phyloP scores from a whole-genome alignment of 768 basidiomycete genomes.

The Amanita rimosa region DNA sequence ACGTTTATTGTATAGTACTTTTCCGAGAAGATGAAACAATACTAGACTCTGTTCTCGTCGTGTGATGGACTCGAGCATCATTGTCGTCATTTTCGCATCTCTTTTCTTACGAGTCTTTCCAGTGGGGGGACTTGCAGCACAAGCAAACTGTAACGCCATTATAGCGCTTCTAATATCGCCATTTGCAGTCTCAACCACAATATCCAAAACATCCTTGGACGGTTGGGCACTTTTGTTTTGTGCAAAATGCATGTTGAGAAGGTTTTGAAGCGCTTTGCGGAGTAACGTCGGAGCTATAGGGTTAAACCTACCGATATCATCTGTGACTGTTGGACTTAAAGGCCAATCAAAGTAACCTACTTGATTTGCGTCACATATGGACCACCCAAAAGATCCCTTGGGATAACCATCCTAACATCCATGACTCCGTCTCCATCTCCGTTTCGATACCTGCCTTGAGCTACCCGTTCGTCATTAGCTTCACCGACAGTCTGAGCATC shows the following conservation, averaged over 20 bases:
- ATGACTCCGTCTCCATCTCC: slow-evolving; percentile 15
- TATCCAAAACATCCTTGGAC: slow-evolving; percentile 58
- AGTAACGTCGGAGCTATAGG: slow-evolving; percentile 84
- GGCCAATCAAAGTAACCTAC: slow-evolving; percentile 30
- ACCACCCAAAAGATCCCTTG: slow-evolving; percentile 54
- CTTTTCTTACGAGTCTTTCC: slow-evolving; percentile 20
- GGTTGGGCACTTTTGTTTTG: slow-evolving; percentile 23
- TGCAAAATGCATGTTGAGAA: slow-evolving; percentile 40
- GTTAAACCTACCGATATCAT: slow-evolving; percentile 56
- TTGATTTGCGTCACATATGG: slow-evolving; percentile 72
- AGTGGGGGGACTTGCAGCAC: slow-evolving; percentile 20
- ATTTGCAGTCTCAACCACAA: slow-evolving; percentile 68
- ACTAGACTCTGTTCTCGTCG: slow-evolving; percentile 77
- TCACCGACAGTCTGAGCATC: slow-evolving; percentile 76
- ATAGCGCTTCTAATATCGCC: slow-evolving; percentile 92
- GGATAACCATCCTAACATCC: slow-evolving; percentile 61
- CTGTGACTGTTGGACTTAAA: neutral
- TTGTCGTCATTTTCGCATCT: slow-evolving; percentile 14
- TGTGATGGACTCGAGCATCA: slow-evolving; percentile 60
- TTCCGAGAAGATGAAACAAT: slow-evolving; percentile 89
- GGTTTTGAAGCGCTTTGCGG: slow-evolving; percentile 58
- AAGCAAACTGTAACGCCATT: slow-evolving; percentile 88
- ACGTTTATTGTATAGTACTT: slow-evolving; percentile 95
- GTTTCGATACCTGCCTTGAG: slow-evolving; percentile 23
- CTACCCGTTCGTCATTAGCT: slow-evolving; percentile 35